Percentiles rank a stretch among this genome's conserved stretches.
These are phyloP conservation scores for Zygosaccharomyces lentus DNA, from an alignment of 805 yeast species.

Conservation along the genomic window DNA sequence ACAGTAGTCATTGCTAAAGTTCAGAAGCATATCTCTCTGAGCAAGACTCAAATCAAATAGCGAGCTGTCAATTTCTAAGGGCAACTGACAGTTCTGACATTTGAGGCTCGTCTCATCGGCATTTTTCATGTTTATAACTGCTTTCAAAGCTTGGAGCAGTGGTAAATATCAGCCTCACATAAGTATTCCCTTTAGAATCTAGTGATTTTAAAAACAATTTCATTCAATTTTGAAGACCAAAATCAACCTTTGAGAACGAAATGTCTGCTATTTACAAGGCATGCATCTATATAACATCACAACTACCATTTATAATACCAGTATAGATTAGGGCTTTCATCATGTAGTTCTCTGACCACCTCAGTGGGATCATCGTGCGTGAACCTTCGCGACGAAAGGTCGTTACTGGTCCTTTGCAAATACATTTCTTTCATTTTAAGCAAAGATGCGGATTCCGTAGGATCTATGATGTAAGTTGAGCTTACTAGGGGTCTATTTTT, in stretches of 20 bases:
- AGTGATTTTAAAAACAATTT: background rate
- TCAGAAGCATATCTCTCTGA: slow-evolving; percentile 42
- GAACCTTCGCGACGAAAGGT: slow-evolving; percentile 21
- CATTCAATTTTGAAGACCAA: background rate
- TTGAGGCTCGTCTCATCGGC: slow-evolving; percentile 12
- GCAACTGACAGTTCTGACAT: slow-evolving; percentile 47
- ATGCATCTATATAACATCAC: background rate
- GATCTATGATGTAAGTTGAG: slow-evolving; percentile 27
- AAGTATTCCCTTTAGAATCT: background rate
- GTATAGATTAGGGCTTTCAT: slow-evolving; percentile 25
- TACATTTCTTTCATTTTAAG: slow-evolving; percentile 27
- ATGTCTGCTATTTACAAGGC: slow-evolving; percentile 7
- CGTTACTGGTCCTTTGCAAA: slow-evolving; percentile 24
- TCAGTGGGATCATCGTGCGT: slow-evolving; percentile 18
- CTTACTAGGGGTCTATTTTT: slow-evolving; percentile 26
- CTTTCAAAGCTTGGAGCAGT: background rate
- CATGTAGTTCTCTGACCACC: slow-evolving; percentile 15
- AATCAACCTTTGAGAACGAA: background rate
- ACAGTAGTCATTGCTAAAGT: slow-evolving; percentile 13
- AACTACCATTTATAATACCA: slow-evolving; percentile 33
- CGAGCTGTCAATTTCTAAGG: slow-evolving; percentile 41
- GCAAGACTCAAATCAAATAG: slow-evolving; percentile 42
- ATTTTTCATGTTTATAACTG: slow-evolving; percentile 6
- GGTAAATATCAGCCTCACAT: background rate
- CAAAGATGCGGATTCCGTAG: slow-evolving; percentile 21